Evolutionary conservation across 441 rosid species (phyloP), one percentile per base, ranked within the genome.

Genomic region (Raphanus hybrid): DNA sequence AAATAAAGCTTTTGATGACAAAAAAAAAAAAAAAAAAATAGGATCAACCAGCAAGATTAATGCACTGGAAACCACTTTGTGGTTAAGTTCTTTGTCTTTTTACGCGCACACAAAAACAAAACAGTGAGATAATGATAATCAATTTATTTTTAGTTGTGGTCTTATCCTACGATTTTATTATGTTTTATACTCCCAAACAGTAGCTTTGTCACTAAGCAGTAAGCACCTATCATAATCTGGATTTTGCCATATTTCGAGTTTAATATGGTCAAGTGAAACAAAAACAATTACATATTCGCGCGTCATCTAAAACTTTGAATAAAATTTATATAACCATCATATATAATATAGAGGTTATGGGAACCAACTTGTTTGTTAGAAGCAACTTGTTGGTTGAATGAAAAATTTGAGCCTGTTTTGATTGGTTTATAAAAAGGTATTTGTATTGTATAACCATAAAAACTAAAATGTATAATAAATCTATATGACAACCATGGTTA

Each of bases 41-140:
- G 59, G 59, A 54, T 54, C 59, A 54, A 54, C 26, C 16, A 54
- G 23, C 59, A 54, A 52, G 57, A 52, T 14, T 52, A 52, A 54
- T 54, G 59, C 59, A 54, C 26, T 15, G 26, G 26, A 54, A 50
- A 54, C 23, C 59, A 15, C 59, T 54, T 54, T 15, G 23, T 43
- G 16, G 54, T 48, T 48, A 48, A 48, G 54, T 48, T 48, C 2
- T 48, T 4, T 43, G 14, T 43, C 12, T 48, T 52, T n/a, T 37
- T 37, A 37, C 54, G 54, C 54, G 4, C 14, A 45, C 52, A 45
- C 5, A 11, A 10, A 11, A 45, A 11, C n/a, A 43, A 41, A 11
- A 48, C 54, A 43, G 11, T 43, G 52, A 43, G 52, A 43, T 43
- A 50, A 50, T 14, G 57, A 14, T 14, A 50, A 14, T 50, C 18